Evolutionary conservation across 345 rosid genomes (phyloP), one percentile per base, ranked within the genome.

Genomic region (Odontarrhena argentea): DNA sequence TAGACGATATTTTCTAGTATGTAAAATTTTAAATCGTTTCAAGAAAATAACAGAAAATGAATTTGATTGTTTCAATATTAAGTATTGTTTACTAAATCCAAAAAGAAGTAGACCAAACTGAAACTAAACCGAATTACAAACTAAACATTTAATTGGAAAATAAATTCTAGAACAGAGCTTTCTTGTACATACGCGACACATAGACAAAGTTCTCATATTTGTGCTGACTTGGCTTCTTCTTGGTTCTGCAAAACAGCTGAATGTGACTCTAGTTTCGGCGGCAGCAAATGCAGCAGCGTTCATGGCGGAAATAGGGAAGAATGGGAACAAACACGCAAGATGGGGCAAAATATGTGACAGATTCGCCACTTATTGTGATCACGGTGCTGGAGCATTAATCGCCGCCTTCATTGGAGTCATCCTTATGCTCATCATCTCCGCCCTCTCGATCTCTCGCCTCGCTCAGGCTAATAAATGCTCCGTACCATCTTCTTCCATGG

Each of bases 261-360:
- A 85, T 7, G 89, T 77, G 74, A 84, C 74, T 0, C 24, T 85
- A 57, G 55, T 79, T 1, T 85, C 97, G 0, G 96, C 84, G 25
- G 99, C 77, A 18, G 91, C 77, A 8, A 82, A 78, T 35, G 95
- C 89, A 12, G 99, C 99, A 0, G 79, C 67, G 5, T 94, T 84
- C 85, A 87, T 94, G 89, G 84, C 97, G 9, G 91, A 85, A 64
- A 65, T 94, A 4, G 97, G 95, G 15, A 91, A 80, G 83, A 60
- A 84, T 0, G 99, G 99, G 0, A 94, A 91, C 71, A 77, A 83
- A 2, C 96, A 94, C 67, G 99, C 99, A 1, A 80, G 87, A 52
- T 91, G 96, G 97, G 76, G 78, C 69, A 80, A 86, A 41, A 88
- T 91, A 1, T 94, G 99, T 24, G 97, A 91, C 50, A 86, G 77